A percentile compares a stretch with the other conserved stretches of the same genome.
These are phyloP conservation scores for Tricholomella constricta DNA, from an alignment of 768 basidiomycete genomes.

Conservation along the genomic window DNA sequence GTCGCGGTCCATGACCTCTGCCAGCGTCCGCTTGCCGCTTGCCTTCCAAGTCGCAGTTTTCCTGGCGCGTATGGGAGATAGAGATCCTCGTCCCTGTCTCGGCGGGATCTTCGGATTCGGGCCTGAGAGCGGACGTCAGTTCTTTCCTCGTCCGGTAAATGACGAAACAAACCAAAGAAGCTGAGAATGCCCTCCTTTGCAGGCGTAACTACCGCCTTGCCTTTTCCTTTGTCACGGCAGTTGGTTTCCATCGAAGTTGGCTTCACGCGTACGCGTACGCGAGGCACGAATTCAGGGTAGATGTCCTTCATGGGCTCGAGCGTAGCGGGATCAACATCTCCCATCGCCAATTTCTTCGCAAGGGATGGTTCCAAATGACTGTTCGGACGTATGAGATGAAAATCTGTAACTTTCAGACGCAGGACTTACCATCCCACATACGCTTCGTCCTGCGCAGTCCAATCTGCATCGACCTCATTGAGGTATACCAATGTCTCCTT, in stretches of 20 bases:
- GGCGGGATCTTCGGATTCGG: conserved; percentile 44
- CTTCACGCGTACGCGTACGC: conserved; percentile 35
- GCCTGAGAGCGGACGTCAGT: conserved; percentile 28
- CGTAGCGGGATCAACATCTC: conserved; percentile 72
- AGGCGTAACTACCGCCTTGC: conserved; percentile 43
- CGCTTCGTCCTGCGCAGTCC: conserved; percentile 62
- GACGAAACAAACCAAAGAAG: conserved; percentile 60
- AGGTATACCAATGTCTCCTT: conserved; percentile 69
- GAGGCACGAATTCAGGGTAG: conserved; percentile 62
- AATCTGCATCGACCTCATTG: conserved; percentile 56
- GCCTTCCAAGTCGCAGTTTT: conserved; percentile 48
- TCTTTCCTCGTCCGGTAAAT: neutral
- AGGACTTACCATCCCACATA: conserved; percentile 69
- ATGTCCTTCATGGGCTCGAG: conserved; percentile 76
- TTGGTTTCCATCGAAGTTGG: conserved; percentile 26
- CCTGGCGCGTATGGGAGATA: conserved; percentile 19
- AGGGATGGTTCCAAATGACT: conserved; percentile 67
- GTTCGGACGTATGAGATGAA: conserved; percentile 13
- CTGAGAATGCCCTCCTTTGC: conserved; percentile 46
- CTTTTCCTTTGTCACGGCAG: conserved; percentile 44
- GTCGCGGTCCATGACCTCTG: conserved; percentile 71
- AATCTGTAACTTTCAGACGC: neutral
- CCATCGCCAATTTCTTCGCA: conserved; percentile 67
- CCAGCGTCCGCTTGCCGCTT: conserved; percentile 77
- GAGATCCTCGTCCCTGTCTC: conserved; percentile 14